Evolutionary conservation across 2,329 filamentous ascomycete genomes (phyloP).

Genomic region (Aspergillus arachidicola): DNA sequence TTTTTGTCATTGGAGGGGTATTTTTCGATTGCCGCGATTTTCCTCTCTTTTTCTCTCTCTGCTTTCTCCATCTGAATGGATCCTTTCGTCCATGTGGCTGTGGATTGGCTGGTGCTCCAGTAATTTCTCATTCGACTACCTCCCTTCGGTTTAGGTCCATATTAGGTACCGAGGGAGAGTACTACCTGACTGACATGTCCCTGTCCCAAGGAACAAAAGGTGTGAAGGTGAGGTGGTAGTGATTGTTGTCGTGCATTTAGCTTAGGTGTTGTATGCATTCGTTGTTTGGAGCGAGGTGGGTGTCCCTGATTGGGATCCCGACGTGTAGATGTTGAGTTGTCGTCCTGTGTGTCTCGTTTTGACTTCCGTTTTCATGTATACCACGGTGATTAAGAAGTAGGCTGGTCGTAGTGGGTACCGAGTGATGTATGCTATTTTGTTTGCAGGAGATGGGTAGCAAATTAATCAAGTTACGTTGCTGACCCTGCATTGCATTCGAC

Average conservation of each 20-base stretch:
- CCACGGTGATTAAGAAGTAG: neutral
- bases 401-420: neutral
- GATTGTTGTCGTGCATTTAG: slow-evolving; percentile 5
- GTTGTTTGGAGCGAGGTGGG: neutral
- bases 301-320: neutral
- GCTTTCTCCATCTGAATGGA: neutral
- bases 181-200: neutral
- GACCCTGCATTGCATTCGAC: slow-evolving; percentile 1
- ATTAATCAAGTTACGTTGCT: neutral
- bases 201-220: neutral
- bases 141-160: neutral
- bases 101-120: neutral
- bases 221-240: neutral
- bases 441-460: neutral
- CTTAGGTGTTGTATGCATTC: neutral
- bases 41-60: neutral
- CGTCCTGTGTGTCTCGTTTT: neutral
- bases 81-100: neutral
- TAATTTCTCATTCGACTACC: neutral
- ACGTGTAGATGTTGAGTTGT: neutral
- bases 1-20: slow-evolving; percentile 1
- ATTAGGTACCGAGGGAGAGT: neutral
- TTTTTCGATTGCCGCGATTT: neutral
- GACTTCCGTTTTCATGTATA: neutral
- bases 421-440: neutral